phyloP scores from a whole-genome alignment of 768 basidiomycete genomes.

The Pleurotus tuber-regium region DNA sequence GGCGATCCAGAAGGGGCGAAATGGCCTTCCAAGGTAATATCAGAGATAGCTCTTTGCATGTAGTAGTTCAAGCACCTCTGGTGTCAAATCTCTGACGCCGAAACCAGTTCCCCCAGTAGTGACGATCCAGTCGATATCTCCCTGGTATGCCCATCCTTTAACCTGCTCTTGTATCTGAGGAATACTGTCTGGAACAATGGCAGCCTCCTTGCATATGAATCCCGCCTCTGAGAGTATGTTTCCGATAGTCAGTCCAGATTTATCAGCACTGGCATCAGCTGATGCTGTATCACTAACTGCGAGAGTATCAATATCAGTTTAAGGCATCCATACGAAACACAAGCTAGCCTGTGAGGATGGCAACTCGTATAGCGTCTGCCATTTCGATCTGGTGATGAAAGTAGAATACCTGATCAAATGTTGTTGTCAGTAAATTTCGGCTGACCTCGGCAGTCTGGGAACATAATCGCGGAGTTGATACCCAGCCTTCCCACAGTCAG shows the following conservation, averaged over 20 bases:
- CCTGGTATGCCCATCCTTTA: slow-evolving; percentile 39
- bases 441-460: slow-evolving; percentile 6
- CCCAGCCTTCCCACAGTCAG: not conserved
- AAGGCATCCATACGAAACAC: not conserved
- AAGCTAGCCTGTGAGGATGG: slow-evolving; percentile 6
- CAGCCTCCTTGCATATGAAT: slow-evolving; percentile 32
- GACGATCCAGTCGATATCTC: slow-evolving; percentile 68
- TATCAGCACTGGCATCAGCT: slow-evolving; percentile 44
- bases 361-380: slow-evolving; percentile 1
- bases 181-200: slow-evolving; percentile 69
- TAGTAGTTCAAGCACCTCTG: slow-evolving; percentile 53
- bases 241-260: slow-evolving; percentile 64
- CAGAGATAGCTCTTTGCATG: not conserved
- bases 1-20: slow-evolving; percentile 59
- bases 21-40: slow-evolving; percentile 43
- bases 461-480: not conserved
- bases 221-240: slow-evolving; percentile 40
- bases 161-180: slow-evolving; percentile 47
- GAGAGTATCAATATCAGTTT: not conserved
- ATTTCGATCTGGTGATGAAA: not conserved
- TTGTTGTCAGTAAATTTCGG: slow-evolving; percentile 3
- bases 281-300: slow-evolving; percentile 75
- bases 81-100: slow-evolving; percentile 75
- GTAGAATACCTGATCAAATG: not conserved
- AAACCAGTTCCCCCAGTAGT: slow-evolving; percentile 91